Evolutionary conservation across 768 basidiomycete genomes (phyloP).

Genomic region (Podaxis sp.): DNA sequence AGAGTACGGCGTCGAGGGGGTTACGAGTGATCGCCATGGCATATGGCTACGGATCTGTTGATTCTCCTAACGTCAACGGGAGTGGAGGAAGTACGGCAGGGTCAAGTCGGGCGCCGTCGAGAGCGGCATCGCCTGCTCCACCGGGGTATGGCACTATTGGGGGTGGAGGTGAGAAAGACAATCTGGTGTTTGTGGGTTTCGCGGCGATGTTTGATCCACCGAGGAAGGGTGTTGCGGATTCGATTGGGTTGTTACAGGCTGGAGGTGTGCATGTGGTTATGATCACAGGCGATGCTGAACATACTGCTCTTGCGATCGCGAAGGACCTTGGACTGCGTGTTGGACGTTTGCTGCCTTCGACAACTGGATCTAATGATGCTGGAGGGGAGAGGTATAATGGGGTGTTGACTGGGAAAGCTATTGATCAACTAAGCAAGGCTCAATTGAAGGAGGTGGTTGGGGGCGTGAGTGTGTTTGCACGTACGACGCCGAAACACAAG

Average conservation of each 20-base stretch:
- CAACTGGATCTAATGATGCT: slow-evolving; percentile 38
- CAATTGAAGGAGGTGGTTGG: slow-evolving; percentile 85
- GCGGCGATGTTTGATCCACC: slow-evolving; percentile 97
- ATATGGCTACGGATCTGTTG: slow-evolving; percentile 70
- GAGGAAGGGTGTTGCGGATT: slow-evolving; percentile 88
- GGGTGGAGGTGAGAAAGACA: slow-evolving; percentile 35
- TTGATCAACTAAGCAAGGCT: slow-evolving; percentile 79
- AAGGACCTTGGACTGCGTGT: slow-evolving; percentile 80
- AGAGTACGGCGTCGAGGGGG: slow-evolving; percentile 69
- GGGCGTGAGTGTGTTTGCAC: slow-evolving; percentile 84
- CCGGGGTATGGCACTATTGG: slow-evolving; percentile 6
- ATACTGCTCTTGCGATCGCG: slow-evolving; percentile 88
- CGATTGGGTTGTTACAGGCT: slow-evolving; percentile 74
- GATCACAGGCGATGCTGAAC: slow-evolving; percentile 96
- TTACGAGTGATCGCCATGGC: slow-evolving; percentile 92
- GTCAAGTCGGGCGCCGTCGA: slow-evolving; percentile 27
- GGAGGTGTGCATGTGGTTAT: slow-evolving; percentile 97
- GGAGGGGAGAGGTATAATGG: slow-evolving; percentile 30
- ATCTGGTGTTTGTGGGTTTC: slow-evolving; percentile 88
- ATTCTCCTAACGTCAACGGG: slow-evolving; percentile 28
- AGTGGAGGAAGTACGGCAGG: slow-evolving; percentile 21
- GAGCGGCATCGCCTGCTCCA: slow-evolving; percentile 26
- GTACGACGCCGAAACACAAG: slow-evolving; percentile 96
- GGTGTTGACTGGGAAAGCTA: slow-evolving; percentile 73
- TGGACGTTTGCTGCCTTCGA: slow-evolving; percentile 42